Conservation (phyloP, 1,139 yeast genomes). For the Arxiozyma slooffiae region DNA sequence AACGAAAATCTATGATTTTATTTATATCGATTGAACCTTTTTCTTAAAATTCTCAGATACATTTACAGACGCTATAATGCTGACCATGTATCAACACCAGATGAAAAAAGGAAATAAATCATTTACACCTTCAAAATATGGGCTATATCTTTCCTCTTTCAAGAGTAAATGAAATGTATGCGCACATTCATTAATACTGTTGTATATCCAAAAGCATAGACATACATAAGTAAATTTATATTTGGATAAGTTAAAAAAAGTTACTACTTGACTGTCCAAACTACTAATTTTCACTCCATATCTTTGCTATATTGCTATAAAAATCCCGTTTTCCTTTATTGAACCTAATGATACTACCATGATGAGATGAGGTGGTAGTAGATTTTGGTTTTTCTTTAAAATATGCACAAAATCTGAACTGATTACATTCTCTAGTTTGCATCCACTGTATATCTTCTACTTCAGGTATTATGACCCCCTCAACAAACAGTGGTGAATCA, state of each 20-base stretch:
- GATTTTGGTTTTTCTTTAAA: constrained; percentile 6
- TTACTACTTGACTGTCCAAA: background rate
- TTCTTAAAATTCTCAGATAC: too few relatives aligned
- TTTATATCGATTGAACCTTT: background rate
- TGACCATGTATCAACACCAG: too few relatives aligned
- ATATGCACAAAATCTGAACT: constrained; percentile 27
- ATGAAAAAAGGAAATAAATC: too few relatives aligned
- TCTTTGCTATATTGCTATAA: background rate
- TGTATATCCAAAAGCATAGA: background rate
- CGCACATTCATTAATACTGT: too few relatives aligned
- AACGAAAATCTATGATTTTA: too few relatives aligned
- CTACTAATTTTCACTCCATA: background rate
- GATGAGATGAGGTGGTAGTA: background rate
- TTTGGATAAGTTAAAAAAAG: too few relatives aligned
- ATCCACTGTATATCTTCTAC: constrained; percentile 20
- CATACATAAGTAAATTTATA: background rate
- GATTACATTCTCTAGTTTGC: constrained; percentile 24
- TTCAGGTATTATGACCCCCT: constrained; percentile 10
- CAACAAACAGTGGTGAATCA: constrained; percentile 20
- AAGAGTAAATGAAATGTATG: too few relatives aligned
- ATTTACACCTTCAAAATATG: background rate
- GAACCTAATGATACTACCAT: background rate
- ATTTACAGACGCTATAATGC: too few relatives aligned
- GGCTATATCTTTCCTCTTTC: too few relatives aligned
- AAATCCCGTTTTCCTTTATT: background rate